A percentile compares a stretch with the other conserved stretches of the same genome.
phyloP scores from a whole-genome alignment of 495 filamentous ascomycete genomes.

The Cudoniella acicularis region DNA sequence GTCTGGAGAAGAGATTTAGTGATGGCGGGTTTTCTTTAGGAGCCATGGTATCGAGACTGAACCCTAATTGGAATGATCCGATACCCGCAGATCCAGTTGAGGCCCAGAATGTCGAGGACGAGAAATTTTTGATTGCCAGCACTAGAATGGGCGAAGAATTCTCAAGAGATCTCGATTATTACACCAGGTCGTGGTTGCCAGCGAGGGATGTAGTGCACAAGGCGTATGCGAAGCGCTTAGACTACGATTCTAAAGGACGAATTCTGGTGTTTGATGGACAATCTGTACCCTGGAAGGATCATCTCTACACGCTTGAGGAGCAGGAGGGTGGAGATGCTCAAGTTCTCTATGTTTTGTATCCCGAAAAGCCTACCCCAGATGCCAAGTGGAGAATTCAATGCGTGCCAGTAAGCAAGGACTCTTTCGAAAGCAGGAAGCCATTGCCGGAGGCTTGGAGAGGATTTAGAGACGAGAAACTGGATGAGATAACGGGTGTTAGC shows the following conservation, averaged over 20 bases:
- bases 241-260: slow-evolving; percentile 68
- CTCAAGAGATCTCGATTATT: slow-evolving; percentile 68
- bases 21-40: slow-evolving; percentile 78
- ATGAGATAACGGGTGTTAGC: slow-evolving; percentile 63
- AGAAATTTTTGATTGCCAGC: slow-evolving; percentile 70
- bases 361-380: slow-evolving; percentile 65
- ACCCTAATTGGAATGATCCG: slow-evolving; percentile 64
- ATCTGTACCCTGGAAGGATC: slow-evolving; percentile 90
- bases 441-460: slow-evolving; percentile 91
- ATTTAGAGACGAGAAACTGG: slow-evolving; percentile 77
- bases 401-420: slow-evolving; percentile 73
- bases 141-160: slow-evolving; percentile 84
- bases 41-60: slow-evolving; percentile 78
- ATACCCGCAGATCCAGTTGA: slow-evolving; percentile 41
- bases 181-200: slow-evolving; percentile 75
- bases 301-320: slow-evolving; percentile 83
- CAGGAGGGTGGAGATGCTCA: slow-evolving; percentile 43
- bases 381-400: slow-evolving; percentile 91
- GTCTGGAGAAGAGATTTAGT: slow-evolving; percentile 73
- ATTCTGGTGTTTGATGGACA: slow-evolving; percentile 74
- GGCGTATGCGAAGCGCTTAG: slow-evolving; percentile 61
- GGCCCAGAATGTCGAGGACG: slow-evolving; percentile 75
- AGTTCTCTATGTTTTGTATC: slow-evolving; percentile 91
- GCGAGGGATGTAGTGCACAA: slow-evolving; percentile 72
- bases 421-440: slow-evolving; percentile 85